Evolutionary conservation across 2,329 filamentous ascomycete species (phyloP), one percentile per base, ranked within the genome.

Genomic region (Pseudocercospora vitis): DNA sequence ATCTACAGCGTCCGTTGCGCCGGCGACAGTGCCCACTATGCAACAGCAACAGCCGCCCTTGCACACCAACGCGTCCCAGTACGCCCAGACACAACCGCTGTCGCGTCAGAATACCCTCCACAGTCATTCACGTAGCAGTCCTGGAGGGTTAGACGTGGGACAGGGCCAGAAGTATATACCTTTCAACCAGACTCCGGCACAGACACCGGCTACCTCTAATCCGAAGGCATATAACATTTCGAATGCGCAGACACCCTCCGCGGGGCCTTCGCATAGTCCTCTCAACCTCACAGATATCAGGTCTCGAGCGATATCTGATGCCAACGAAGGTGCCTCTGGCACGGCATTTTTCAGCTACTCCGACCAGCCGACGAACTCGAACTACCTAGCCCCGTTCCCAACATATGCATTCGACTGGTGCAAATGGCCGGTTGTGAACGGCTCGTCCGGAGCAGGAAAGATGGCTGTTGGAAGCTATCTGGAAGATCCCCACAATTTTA

Each of bases 391-490:
- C 3, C 91, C 92, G 0, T 99, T 94, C 90, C 87, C 91, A 11
- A 86, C 95, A 51, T 99, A 97, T 71, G 92, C 94, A 9, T 92
- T 95, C 66, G 94, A 99, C 75, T 99, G 94, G 94, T 99, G 94
- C 77, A 99, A 99, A 74, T 99, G 94, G 92, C 84, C 88, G 12
- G 85, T 92, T 2, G 84, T 90, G 33, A 76, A 76, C 29, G 70
- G 85, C 62, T 86, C 89, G 58, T 85, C 90, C 56, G 42, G 42
- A 28, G 90, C 89, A 3, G 94, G 94, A 32, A 97, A 97, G 73
- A 82, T 99, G 64, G 94, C 94, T 9, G 81, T 99, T 32, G 94
- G 92, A 55, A 99, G 94, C 76, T 97, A 97, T 70, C 76, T 97
- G 48, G 94, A 99, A 74, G 94, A 99, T 73, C 92, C 91, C 4